Evolutionary conservation across 257 asterid species (phyloP).

Genomic region (Linaria vulgaris): DNA sequence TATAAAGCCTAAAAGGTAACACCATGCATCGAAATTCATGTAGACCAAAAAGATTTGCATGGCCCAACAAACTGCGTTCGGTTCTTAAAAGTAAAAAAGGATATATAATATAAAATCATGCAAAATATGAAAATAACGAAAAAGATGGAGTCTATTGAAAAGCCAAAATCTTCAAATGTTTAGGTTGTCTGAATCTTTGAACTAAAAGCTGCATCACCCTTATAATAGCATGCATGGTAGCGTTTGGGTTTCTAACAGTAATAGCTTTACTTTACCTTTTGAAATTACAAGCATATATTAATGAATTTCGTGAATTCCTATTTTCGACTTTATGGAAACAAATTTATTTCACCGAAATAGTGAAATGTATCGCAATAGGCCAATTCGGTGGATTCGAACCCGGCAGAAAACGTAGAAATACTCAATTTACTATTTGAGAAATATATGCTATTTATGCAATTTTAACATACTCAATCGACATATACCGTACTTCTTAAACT

Average conservation of each 20-base stretch:
- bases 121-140: background rate
- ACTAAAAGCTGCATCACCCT: conserved; percentile 2
- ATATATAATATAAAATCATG: background rate
- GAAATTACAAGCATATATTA: too few relatives aligned
- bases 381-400: too few relatives aligned
- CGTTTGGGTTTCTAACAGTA: background rate
- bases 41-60: background rate
- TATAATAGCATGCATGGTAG: background rate
- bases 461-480: too few relatives aligned
- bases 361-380: too few relatives aligned
- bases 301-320: too few relatives aligned
- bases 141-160: background rate
- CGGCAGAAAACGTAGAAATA: too few relatives aligned
- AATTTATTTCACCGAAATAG: too few relatives aligned
- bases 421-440: too few relatives aligned
- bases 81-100: background rate
- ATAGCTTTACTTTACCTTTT: too few relatives aligned
- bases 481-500: too few relatives aligned
- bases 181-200: conserved; percentile 8
- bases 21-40: background rate
- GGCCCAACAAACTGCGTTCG: background rate
- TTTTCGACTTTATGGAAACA: too few relatives aligned
- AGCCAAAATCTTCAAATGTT: conserved; percentile 14
- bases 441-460: too few relatives aligned
- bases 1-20: background rate